Evolutionary conservation across 345 rosid genomes (phyloP), one percentile per base, ranked within the genome.

Genomic region (Populus euphratica): DNA sequence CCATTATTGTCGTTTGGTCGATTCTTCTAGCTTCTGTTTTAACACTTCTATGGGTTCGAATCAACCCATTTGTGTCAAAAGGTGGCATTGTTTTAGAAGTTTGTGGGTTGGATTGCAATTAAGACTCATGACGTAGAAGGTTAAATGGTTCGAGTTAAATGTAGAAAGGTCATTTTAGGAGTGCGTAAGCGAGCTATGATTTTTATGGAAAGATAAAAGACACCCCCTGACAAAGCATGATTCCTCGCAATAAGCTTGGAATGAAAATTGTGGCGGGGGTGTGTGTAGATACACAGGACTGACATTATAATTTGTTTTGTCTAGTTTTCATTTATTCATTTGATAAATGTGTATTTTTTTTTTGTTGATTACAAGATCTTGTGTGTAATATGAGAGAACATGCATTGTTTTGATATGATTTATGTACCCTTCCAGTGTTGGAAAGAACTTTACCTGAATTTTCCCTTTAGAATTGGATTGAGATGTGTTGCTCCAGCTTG

Each of bases 1-100:
- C 93, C 44, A 90, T 90, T 76, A 81, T 88, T 65, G 23, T 87
- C n/a, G 92, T 90, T 35, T 90, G 92, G 90, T 80, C 93, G 11
- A 87, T 90, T 39, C 90, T 90, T 71, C 83, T 90, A n/a, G 87
- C 90, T 69, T 90, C 92, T 0, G 80, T 90, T 41, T 79, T 87
- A 71, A 79, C 94, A 1, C 92, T 90, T 2, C n/a, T 90, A 25
- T 90, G 94, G 94, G 92, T 87, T 21, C 84, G 91, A 67, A 76
- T 90, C 75, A 87, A 90, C 76, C 90, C 94, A 0, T 90, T 88
- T 35, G 68, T 73, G 38, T 82, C 89, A 0, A 86, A 39, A 79
- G 90, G 81, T 41, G 93, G 85, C 12, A 73, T 83, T 39, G 84
- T 87, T 6, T 78, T 90, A 27, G 90, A 90, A 83, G 75, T 85